Evolutionary conservation across 306 rosid species (phyloP).

Genomic region (Abrus pulchellus): DNA sequence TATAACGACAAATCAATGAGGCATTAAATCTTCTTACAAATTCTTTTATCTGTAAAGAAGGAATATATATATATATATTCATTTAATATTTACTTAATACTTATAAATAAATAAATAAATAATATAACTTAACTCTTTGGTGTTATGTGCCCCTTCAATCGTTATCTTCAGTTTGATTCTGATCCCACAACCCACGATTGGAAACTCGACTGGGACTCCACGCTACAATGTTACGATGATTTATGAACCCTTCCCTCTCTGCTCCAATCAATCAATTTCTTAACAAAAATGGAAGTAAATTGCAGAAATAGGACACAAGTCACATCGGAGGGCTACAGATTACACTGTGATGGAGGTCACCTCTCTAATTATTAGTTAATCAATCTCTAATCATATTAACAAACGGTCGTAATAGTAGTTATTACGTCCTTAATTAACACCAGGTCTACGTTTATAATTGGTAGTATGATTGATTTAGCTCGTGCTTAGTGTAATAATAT

Average conservation of each 20-base stretch:
- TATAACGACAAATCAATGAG: too few relatives aligned
- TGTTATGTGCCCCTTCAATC: conserved; percentile 2
- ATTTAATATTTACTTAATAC: too few relatives aligned
- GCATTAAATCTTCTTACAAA: too few relatives aligned
- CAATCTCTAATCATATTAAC: background rate
- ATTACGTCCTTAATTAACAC: background rate
- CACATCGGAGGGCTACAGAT: conserved; percentile 19
- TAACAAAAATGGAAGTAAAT: background rate
- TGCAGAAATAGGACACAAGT: conserved; percentile 12
- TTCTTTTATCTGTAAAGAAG: too few relatives aligned
- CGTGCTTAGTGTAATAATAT: background rate
- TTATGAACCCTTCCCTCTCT: too few relatives aligned
- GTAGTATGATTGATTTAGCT: background rate
- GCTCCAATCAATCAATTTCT: conserved; percentile 19
- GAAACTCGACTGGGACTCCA: background rate
- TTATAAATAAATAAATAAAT: too few relatives aligned
- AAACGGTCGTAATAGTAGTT: background rate
- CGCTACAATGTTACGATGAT: too few relatives aligned
- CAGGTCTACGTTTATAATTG: background rate
- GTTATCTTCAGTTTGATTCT: background rate
- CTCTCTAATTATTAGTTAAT: conserved; percentile 8
- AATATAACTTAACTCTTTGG: too few relatives aligned
- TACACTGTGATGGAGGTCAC: background rate
- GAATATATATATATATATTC: too few relatives aligned
- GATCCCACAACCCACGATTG: conserved; percentile 12